These are phyloP conservation scores for Dalbergia cochinchinensis DNA, from an alignment of 306 rosid species.

Conservation along the genomic window DNA sequence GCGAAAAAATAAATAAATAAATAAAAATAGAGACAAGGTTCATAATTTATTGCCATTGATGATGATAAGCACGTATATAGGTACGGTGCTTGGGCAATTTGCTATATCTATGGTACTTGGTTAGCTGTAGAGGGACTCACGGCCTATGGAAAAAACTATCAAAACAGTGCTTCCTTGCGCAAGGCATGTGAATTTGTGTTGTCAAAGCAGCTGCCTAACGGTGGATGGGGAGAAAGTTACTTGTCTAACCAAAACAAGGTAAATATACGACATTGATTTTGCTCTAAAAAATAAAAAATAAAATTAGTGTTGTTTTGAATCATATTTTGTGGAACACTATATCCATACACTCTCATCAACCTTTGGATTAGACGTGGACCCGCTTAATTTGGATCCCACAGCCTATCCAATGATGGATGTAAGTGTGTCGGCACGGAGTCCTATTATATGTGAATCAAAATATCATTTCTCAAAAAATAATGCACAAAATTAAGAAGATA, in stretches of 20 bases:
- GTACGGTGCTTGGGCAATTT: slow-evolving; percentile 90
- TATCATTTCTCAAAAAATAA: no score
- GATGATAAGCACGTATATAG: slow-evolving; percentile 38
- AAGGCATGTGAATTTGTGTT: slow-evolving; percentile 70
- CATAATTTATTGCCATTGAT: not conserved
- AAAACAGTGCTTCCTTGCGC: slow-evolving; percentile 54
- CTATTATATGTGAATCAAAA: no score
- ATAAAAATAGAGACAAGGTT: not conserved
- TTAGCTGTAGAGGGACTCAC: slow-evolving; percentile 66
- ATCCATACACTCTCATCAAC: no score
- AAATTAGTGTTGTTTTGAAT: no score
- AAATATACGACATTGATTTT: not conserved
- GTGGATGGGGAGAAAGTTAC: slow-evolving; percentile 92
- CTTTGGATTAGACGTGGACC: no score
- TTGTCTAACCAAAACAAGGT: slow-evolving; percentile 74
- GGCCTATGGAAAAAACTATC: slow-evolving; percentile 58
- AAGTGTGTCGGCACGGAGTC: no score
- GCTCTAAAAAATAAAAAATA: slow-evolving; percentile 7
- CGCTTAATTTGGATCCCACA: no score
- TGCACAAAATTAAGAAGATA: not conserved
- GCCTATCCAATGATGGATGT: no score
- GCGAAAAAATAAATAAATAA: no score
- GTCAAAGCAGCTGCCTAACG: slow-evolving; percentile 71
- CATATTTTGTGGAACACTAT: no score
- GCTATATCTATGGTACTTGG: slow-evolving; percentile 85